Conservation (phyloP, 768 basidiomycete species). For the Leccinum aurantiacum region DNA sequence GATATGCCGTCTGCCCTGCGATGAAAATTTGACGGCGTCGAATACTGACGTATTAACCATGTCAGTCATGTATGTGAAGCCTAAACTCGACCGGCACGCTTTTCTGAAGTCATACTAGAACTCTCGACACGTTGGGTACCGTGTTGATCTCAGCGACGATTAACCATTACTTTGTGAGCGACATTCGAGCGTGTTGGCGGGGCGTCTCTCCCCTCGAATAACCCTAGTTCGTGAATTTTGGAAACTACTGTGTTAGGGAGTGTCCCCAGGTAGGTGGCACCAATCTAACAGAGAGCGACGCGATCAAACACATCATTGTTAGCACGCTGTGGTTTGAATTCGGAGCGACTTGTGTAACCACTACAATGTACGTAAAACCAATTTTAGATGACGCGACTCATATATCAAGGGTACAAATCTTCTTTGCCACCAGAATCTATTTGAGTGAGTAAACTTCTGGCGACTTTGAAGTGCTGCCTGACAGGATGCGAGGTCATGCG, state of each 20-base stretch:
- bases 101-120: not conserved
- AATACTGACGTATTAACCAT: constrained; percentile 1
- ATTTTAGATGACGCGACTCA: not conserved
- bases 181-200: not conserved
- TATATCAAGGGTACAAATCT: constrained; percentile 6
- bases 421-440: constrained; percentile 9
- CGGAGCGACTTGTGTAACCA: constrained; percentile 1
- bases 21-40: not conserved
- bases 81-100: not conserved
- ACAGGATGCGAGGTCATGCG: constrained; percentile 1
- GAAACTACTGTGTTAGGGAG: not conserved
- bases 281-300: not conserved
- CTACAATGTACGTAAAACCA: not conserved
- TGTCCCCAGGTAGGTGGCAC: not conserved
- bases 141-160: not conserved
- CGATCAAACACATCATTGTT: not conserved
- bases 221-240: constrained; percentile 1
- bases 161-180: constrained; percentile 7
- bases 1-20: not conserved
- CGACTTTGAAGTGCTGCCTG: not conserved
- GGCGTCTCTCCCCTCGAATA: not conserved
- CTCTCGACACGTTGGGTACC: constrained; percentile 1
- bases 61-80: not conserved
- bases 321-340: constrained; percentile 4
- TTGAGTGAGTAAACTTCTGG: constrained; percentile 2